These are phyloP conservation scores for Mortierella sp. DNA, from an alignment of 371 early-diverging fungal species.

Conservation along the genomic window DNA sequence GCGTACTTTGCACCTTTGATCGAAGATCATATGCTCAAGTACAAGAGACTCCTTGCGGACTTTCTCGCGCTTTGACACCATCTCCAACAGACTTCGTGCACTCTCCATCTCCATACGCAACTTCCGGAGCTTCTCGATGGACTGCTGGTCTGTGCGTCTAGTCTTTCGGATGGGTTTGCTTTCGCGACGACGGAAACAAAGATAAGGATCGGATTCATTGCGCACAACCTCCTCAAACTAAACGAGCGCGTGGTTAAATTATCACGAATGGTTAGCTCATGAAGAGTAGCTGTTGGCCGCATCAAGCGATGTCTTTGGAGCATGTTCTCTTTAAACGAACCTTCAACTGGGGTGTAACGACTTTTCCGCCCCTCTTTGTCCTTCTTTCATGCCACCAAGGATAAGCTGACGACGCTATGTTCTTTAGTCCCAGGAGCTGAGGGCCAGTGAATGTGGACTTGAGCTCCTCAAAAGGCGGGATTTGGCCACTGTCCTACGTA, in stretches of 20 bases:
- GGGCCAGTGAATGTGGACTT: slow-evolving; percentile 45
- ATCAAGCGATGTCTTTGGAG: too few species aligned
- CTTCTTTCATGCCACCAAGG: slow-evolving; percentile 65
- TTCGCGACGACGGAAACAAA: slow-evolving; percentile 97
- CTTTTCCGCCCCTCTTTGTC: slow-evolving; percentile 60
- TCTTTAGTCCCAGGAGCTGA: slow-evolving; percentile 38
- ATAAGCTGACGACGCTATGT: slow-evolving; percentile 44
- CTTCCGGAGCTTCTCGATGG: slow-evolving; percentile 85
- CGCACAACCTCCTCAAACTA: slow-evolving; percentile 75
- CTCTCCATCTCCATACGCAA: slow-evolving; percentile 85
- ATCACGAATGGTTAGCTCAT: not conserved
- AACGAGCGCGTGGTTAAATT: not conserved
- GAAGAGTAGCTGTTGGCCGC: too few species aligned
- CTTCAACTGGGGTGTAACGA: slow-evolving; percentile 76
- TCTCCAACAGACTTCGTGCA: slow-evolving; percentile 82
- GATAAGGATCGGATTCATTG: slow-evolving; percentile 91
- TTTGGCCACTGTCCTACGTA: slow-evolving; percentile 61
- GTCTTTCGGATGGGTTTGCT: slow-evolving; percentile 90
- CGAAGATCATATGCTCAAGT: slow-evolving; percentile 74
- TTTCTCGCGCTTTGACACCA: slow-evolving; percentile 86
- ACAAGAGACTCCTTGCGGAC: slow-evolving; percentile 76
- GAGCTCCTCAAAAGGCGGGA: slow-evolving; percentile 60
- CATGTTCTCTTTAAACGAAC: slow-evolving; percentile 30
- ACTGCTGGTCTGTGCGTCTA: slow-evolving; percentile 88
- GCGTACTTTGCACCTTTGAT: slow-evolving; percentile 65